A percentile compares a stretch with the other conserved stretches of the same genome.
Evolutionary conservation across 176 grass and related monocot genomes (phyloP).

Genomic region (Zoysia japonica): DNA sequence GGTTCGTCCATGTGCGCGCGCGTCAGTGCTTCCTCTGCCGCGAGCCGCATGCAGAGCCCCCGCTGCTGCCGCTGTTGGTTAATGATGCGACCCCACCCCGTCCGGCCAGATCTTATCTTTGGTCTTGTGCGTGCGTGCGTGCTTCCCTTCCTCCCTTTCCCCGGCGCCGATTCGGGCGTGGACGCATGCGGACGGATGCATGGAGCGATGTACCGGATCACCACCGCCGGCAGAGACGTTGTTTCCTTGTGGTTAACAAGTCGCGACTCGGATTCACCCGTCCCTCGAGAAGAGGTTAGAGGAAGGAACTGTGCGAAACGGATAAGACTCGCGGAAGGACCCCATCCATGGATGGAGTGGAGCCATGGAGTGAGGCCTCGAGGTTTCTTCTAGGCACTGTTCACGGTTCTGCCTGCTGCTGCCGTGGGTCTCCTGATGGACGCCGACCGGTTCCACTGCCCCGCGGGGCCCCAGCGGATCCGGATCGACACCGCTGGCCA

Average conservation of each 20-base stretch:
- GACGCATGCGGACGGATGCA: background rate
- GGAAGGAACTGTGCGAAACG: background rate
- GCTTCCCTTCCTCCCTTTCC: background rate
- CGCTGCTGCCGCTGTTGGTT: background rate
- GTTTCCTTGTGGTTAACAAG: too few species aligned
- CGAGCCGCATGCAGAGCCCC: too few species aligned
- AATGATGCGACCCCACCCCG: background rate
- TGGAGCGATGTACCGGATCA: too few species aligned
- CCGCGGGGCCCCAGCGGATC: background rate
- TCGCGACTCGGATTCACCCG: too few species aligned
- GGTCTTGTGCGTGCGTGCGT: background rate
- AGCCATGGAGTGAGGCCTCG: background rate
- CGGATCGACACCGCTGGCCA: background rate
- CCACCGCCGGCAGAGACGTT: too few species aligned
- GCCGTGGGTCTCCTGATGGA: background rate
- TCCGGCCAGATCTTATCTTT: conserved; percentile 24
- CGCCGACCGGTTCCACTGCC: conserved; percentile 27
- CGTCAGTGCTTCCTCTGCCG: background rate
- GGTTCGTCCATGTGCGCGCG: too few species aligned
- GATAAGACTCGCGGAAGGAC: background rate
- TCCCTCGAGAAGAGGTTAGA: background rate
- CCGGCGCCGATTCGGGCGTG: background rate
- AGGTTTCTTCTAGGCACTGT: conserved; percentile 1
- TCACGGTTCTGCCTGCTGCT: background rate
- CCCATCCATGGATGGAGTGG: background rate